Conservation (phyloP, 164 flowering plant species). For the Magnolia sinica region DNA sequence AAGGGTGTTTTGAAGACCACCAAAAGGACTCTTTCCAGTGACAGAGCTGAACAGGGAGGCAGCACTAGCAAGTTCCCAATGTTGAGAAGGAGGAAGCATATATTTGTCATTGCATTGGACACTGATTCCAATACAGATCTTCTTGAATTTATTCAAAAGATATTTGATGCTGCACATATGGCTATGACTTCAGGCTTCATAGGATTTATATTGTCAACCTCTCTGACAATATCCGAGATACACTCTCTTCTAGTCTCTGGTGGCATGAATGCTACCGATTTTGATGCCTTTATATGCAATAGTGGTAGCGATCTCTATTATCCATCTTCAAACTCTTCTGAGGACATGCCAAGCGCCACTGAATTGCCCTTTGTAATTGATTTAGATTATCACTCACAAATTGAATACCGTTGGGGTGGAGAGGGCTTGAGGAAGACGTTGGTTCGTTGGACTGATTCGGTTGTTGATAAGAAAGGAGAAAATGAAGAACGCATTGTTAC, state of each 20-base stretch:
- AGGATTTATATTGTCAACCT: slow-evolving; percentile 82
- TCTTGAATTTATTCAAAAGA: slow-evolving; percentile 33
- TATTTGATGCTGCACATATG: slow-evolving; percentile 53
- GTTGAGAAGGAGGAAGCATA: slow-evolving; percentile 65
- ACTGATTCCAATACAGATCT: slow-evolving; percentile 37
- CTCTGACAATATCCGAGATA: slow-evolving; percentile 67
- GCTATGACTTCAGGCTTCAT: slow-evolving; percentile 58
- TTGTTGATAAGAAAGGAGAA: slow-evolving; percentile 47
- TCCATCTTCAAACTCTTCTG: slow-evolving; percentile 53
- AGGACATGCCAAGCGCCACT: slow-evolving; percentile 34
- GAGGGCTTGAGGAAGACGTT: slow-evolving; percentile 84
- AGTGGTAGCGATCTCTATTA: slow-evolving; percentile 96
- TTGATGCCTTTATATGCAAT: slow-evolving; percentile 90
- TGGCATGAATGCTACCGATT: slow-evolving; percentile 56
- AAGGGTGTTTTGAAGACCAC: slow-evolving; percentile 51
- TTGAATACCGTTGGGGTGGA: slow-evolving; percentile 96
- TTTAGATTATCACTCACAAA: slow-evolving; percentile 77
- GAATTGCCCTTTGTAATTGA: slow-evolving; percentile 59
- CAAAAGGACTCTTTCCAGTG: slow-evolving; percentile 34
- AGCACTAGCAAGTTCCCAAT: slow-evolving; percentile 50
- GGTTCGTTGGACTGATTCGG: slow-evolving; percentile 77
- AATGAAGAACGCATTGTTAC: slow-evolving; percentile 44
- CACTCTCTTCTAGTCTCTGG: slow-evolving; percentile 52
- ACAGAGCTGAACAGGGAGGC: slow-evolving; percentile 44
- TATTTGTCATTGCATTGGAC: slow-evolving; percentile 78